phyloP scores from a whole-genome alignment of 257 asterid species.

The Eucommia ulmoides region DNA sequence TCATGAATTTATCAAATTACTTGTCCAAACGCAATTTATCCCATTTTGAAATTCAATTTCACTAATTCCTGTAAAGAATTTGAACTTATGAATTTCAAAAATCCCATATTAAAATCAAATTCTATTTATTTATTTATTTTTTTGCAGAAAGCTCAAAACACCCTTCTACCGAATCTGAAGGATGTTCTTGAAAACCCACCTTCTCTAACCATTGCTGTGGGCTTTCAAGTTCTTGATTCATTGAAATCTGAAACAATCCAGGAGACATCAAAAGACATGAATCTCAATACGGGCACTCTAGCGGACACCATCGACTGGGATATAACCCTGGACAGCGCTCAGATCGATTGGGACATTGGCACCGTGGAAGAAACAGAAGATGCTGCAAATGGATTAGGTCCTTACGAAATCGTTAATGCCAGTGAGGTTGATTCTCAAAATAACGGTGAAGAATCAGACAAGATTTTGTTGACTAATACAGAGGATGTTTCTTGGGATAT shows the following conservation, averaged over 20 bases:
- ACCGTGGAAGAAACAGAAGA: neutral
- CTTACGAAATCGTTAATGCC: constrained; percentile 69
- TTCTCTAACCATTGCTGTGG: neutral
- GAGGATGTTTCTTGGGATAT: constrained; percentile 73
- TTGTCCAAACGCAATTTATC: neutral
- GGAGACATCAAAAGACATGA: neutral
- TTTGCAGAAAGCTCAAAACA: neutral
- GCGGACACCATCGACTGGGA: neutral
- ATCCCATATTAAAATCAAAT: too few species aligned
- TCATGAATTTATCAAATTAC: neutral
- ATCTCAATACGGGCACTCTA: neutral
- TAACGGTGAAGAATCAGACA: constrained; percentile 18
- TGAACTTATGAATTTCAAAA: too few species aligned
- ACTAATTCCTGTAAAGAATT: too few species aligned
- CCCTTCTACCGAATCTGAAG: neutral
- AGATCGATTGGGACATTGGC: neutral
- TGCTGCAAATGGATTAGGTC: constrained; percentile 9
- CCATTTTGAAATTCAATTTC: neutral
- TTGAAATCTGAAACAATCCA: neutral
- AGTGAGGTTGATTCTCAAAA: constrained; percentile 51
- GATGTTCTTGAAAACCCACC: neutral
- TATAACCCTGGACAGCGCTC: neutral
- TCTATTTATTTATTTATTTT: too few species aligned
- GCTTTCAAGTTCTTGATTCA: neutral
- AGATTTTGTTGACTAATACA: constrained; percentile 15